Evolutionary conservation across 2,329 filamentous ascomycete species (phyloP), one percentile per base, ranked within the genome.

Genomic region (Beauveria scarabaeidicola): DNA sequence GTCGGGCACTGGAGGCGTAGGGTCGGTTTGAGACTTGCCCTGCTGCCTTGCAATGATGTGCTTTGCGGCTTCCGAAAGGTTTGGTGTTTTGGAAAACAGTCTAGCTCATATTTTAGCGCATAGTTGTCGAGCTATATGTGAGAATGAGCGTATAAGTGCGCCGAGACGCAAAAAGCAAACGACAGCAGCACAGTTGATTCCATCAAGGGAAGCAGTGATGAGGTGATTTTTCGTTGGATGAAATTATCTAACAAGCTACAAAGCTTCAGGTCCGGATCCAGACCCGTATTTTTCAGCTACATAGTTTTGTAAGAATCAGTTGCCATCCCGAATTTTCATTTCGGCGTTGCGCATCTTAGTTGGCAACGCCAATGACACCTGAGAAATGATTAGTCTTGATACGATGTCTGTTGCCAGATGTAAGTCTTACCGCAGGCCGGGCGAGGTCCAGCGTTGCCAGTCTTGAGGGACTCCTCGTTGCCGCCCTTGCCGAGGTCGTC

Each of bases 401-500:
- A 6, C 9, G 44, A 36, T 8, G 38, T 19, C 11, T 19, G 13
- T 19, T 13, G 4, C 13, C 44, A 17, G 7, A 19, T 36, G 8
- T 5, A 5, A 15, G 21, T 76, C 84, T 73, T 83, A 90, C 94
- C 94, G 79, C 94, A 99, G 74, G 94, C 94, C 73, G 94, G 94
- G 73, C 94, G 90, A 69, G 80, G 76, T 70, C 94, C 94, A 73
- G 94, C 94, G 75, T 97, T 99, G 68, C 94, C 94, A 66, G 94
- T 99, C 88, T 95, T 97, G 82, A 95, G 91, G 71, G 91, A 96
- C 82, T 97, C 91, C 79, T 93, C 90, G 79, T 90, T 87, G 68
- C 79, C 90, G 71, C 91, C 91, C 83, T 89, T 90, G 77, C 94
- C 94, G 66, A 99, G 90, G 73, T 99, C 94, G 74, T 99, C 94